These are phyloP conservation scores for Actinomortierella wolfii DNA, from an alignment of 371 early-diverging fungal genomes.

Conservation along the genomic window DNA sequence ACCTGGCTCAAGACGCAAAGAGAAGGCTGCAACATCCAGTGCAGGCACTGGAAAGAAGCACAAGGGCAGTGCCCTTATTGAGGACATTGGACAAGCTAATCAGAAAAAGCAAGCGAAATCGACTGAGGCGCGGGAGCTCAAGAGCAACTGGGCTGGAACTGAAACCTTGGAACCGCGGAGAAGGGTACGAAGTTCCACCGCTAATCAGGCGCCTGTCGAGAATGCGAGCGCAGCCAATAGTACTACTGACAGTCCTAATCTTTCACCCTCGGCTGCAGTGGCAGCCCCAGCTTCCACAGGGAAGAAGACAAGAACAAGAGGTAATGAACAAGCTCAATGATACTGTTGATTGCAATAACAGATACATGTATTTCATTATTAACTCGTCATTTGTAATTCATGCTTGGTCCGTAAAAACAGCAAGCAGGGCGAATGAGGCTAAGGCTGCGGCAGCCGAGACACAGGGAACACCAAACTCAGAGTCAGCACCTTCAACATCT, in stretches of 20 bases:
- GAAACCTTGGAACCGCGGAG: too few species aligned
- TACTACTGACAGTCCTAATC: too few species aligned
- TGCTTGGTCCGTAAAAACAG: not conserved
- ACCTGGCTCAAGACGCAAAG: constrained; percentile 36
- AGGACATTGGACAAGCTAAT: constrained; percentile 68
- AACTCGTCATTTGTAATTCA: too few species aligned
- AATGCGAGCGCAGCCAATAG: too few species aligned
- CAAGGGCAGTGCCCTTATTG: constrained; percentile 66
- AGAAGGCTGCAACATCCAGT: constrained; percentile 20
- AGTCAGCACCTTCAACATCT: constrained; percentile 7
- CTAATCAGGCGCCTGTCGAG: too few species aligned
- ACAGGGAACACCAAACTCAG: constrained; percentile 22
- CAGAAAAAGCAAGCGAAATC: constrained; percentile 29
- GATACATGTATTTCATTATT: too few species aligned
- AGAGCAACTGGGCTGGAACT: too few species aligned
- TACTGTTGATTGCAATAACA: too few species aligned
- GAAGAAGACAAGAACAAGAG: too few species aligned
- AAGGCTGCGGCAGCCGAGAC: not conserved
- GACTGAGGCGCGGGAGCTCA: constrained; percentile 24
- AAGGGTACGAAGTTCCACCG: too few species aligned
- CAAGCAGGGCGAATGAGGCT: constrained; percentile 1
- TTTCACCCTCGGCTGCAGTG: constrained; percentile 15
- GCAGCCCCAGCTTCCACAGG: constrained; percentile 13
- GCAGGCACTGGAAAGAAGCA: constrained; percentile 54
- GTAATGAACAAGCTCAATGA: too few species aligned